Base-by-base conservation (phyloP, 1,284 basidiomycete genomes). In the Termitomyces sp. region DNA sequence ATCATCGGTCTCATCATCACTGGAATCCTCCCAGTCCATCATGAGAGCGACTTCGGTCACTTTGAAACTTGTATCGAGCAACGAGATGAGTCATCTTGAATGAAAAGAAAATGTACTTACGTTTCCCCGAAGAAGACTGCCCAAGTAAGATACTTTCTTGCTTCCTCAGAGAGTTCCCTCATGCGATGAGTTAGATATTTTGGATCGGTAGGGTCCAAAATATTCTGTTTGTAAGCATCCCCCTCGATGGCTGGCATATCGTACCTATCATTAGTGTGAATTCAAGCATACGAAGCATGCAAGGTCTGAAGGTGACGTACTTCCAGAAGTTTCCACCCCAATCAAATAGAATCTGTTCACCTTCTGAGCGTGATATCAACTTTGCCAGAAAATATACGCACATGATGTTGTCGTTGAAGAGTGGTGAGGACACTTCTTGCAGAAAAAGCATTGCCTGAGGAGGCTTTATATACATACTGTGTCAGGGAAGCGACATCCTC, bases 111-210 rank as follows among this genome's bases (percentile, higher is more conserved):
- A 55, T 17, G 13, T 5, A 72, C 77, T 56, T 61, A 85, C 83
- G 81, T 84, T 60, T 84, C 78, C 2, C 85, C 86, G 60, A 88
- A 86, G 64, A 86, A 80, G 6, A 81, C 80, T 10, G 84, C 85
- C 85, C 84, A 87, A 42, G 79, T 70, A 17, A 88, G 70, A 63
- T 84, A 88, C 58, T 81, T 84, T 56, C 73, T 72, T 0, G 83
- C 83, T 57, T 86, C 84, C 36, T 80, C 77, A 1, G 81, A 78
- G n/a, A 88, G 71, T 61, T 82, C 79, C 52, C 75, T 73, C 63
- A 87, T 72, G 55, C 83, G 83, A 10, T 76, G 71, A 39, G 78
- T 74, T 34, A 88, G 70, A 64, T 84, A 87, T n/a, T 75, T 74
- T 12, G 84, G 68, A 64, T 86, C 82, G 26, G 77, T 81, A 0